These are phyloP conservation scores for Ziziphus jujuba DNA, from an alignment of 306 rosid genomes.

Conservation along the genomic window DNA sequence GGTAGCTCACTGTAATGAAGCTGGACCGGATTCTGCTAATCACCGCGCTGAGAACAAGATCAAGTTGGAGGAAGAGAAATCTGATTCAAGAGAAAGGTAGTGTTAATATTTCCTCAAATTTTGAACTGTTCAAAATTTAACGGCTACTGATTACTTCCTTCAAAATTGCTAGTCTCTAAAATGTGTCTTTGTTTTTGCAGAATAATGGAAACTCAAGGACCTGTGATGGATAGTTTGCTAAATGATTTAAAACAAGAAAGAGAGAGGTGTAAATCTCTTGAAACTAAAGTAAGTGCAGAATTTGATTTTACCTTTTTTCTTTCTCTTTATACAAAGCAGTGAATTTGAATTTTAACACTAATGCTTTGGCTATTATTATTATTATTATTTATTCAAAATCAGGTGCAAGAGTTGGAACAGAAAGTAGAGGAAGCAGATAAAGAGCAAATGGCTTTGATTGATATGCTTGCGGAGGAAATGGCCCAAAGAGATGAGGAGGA, in stretches of 20 bases:
- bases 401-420: conserved; percentile 43
- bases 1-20: conserved; percentile 34
- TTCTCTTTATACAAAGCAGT: no score
- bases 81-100: conserved; percentile 58
- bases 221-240: conserved; percentile 22
- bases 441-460: conserved; percentile 66
- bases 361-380: neutral
- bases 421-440: conserved; percentile 51
- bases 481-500: conserved; percentile 61
- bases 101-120: neutral
- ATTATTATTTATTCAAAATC: conserved; percentile 1
- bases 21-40: conserved; percentile 24
- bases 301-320: neutral
- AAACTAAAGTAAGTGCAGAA: conserved; percentile 48
- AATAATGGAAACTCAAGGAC: conserved; percentile 35
- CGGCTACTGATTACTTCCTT: neutral
- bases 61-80: conserved; percentile 45
- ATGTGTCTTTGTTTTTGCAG: conserved; percentile 21
- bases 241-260: conserved; percentile 43
- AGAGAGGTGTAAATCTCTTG: conserved; percentile 55
- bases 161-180: neutral
- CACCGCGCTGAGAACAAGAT: conserved; percentile 15
- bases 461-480: conserved; percentile 65
- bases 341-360: neutral
- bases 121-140: neutral